Base-by-base conservation (phyloP, 2,329 filamentous ascomycete genomes). In the Trichoderma pleuroti region DNA sequence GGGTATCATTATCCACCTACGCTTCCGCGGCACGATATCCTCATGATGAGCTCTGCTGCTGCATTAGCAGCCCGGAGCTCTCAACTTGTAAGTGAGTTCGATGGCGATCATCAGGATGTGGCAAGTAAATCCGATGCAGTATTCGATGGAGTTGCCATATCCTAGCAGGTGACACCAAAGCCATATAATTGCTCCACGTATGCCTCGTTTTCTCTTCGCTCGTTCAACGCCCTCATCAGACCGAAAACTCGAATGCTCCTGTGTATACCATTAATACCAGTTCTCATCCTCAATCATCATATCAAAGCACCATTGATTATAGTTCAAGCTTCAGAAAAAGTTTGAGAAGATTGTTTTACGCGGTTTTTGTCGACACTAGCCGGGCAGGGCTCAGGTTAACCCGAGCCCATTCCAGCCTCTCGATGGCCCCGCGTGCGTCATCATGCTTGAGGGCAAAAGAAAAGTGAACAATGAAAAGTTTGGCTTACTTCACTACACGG, bases 281-380 rank as follows among this genome's bases (percentile, higher is more conserved):
- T 18, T 52, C 7, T 26, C 39, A 39, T 52, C 56, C 9, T 24
- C 32, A 2, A 28, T 14, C 2, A 21, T 18, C n/a, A 36, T 16
- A 30, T 28, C 21, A 49, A 36, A 68, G n/a, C 11, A 9, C 21
- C 30, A 39, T 24, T 32, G 39, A 18, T 6, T 30, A 18, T 49
- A 7, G 1, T 26, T 1, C 56, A 52, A 52, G 30, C 30, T 89
- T 87, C 89, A 86, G 89, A 79, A 83, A 83, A 77, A 30, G 73
- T 78, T 86, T 87, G 88, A 91, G 88, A 90, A 91, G 88, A 90
- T 90, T 82, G 80, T 78, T 74, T 80, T 84, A 82, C 83, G 87
- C 88, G 89, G 88, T 88, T 85, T 81, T 87, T 87, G 80, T 87
- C 88, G 86, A 81, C 88, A 90, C 81, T 72, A 77, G 74, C 75